Evolutionary conservation across 1,139 yeast species (phyloP), one percentile per base, ranked within the genome.

Genomic region (Lodderomyces orthopsilosis): DNA sequence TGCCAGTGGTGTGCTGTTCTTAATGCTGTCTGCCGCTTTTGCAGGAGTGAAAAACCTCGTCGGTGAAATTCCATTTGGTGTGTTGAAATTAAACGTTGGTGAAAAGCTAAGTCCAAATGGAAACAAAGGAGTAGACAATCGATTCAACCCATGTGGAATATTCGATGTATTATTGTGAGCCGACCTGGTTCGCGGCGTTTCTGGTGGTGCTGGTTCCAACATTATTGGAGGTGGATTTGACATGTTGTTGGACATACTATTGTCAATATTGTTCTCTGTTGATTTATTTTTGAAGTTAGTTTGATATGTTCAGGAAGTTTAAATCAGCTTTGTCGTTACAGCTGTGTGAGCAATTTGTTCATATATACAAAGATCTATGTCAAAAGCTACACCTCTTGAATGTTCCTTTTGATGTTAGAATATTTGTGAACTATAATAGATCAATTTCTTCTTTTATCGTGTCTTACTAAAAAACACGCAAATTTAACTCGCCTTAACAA

Each of bases 31-130:
- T 37, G 56, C 57, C 4, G 63, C 53, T 9, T 49, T 54, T n/a
- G 17, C 22, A 5, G 37, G 19, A 45, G 61, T 64, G 46, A 69
- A 61, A 45, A 68, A 62, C 41, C 65, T 53, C 43, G 65, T 70
- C 1, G 76, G 75, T n/a, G 75, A 68, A 9, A 26, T 17, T 7
- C 57, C 54, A 26, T 65, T 53, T 36, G 77, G 75, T 4, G 75
- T 65, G 42, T 63, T 60, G 51, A 71, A 67, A 39, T 63, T 68
- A 52, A 71, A 70, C 6, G 74, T 66, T 3, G 77, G 77, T 73
- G 68, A 74, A 48, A 71, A 69, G 36, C 68, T 69, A 28, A 71
- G 51, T 5, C 75, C 74, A 51, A 71, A 69, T 32, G 70, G 61
- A 51, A 66, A 70, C 6, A 72, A 60, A 1, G 76, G 74, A 10